Base-by-base conservation (phyloP, 1,139 yeast species). In the Taphrina sp. region DNA sequence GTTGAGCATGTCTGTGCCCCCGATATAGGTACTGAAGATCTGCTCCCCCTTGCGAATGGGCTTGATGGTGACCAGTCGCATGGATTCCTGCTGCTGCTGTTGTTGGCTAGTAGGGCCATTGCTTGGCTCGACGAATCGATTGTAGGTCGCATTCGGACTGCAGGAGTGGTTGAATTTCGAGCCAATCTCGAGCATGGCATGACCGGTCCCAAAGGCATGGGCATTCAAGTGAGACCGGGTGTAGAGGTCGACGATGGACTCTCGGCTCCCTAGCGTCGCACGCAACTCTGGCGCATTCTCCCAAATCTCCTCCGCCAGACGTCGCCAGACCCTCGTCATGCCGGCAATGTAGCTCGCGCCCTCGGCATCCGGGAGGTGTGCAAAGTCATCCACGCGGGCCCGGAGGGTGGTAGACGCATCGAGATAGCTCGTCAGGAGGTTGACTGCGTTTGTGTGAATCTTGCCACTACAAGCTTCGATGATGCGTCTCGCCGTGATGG, bases 151-250 rank as follows among this genome's bases (percentile, higher is more conserved):
- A 37, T 49, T 49, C 7, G 54, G 54, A n/a, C 24, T 14, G 41
- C 54, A 49, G 19, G 54, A 41, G 33, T 49, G 54, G 33, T 49
- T 49, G 45, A 42, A 49, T 26, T 49, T 49, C 17, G 36, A 24
- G 7, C 35, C 54, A 12, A 49, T 23, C 24, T 49, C 54, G n/a
- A 49, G 39, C 54, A 49, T 49, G 5, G 28, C 54, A 24, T 49
- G 54, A 10, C 46, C 54, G 3, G 12, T 8, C 1, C 17, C 12
- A 31, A 39, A 49, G 35, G 22, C 26, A 31, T 49, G 54, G 17
- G 54, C 54, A 23, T 49, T 49, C 33, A 49, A 14, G 46, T 49
- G 54, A 12, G 54, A 49, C n/a, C 37, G 35, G 19, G 54, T 49
- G 12, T 24, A 22, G 17, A 49, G 14, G 17, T 22, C 54, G 39